Conservation (phyloP, 805 yeast genomes). For the Cephaloascus fragrans region DNA sequence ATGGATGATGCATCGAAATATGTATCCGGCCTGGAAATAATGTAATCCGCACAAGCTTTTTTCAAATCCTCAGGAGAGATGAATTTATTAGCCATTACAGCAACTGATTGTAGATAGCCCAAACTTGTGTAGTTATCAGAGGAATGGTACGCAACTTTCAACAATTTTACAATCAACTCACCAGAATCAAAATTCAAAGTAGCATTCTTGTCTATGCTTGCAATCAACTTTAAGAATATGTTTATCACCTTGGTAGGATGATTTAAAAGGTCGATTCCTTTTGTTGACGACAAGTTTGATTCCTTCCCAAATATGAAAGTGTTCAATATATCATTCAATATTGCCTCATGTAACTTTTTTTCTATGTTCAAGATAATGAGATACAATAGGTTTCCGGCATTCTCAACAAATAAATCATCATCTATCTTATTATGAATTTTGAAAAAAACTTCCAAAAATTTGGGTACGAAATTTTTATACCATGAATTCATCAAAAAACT, state of each 20-base stretch:
- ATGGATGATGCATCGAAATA: conserved; percentile 1
- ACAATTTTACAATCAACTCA: conserved; percentile 7
- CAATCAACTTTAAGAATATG: conserved; percentile 34
- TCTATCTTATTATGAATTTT: not conserved
- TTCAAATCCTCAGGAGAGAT: not conserved
- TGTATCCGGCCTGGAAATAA: not conserved
- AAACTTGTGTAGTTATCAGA: conserved; percentile 27
- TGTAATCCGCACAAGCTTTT: conserved; percentile 5
- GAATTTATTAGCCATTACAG: conserved; percentile 38
- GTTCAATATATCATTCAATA: conserved; percentile 25
- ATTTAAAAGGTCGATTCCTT: conserved; percentile 11
- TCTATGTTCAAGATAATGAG: conserved; percentile 28
- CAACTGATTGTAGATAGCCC: conserved; percentile 46
- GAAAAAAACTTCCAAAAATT: conserved; percentile 13
- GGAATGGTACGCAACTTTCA: conserved; percentile 5
- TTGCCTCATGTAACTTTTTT: conserved; percentile 30
- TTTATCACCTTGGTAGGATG: conserved; percentile 23
- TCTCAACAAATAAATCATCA: conserved; percentile 19
- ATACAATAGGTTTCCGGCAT: conserved; percentile 30
- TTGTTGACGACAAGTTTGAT: conserved; percentile 4
- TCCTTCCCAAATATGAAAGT: conserved; percentile 21
- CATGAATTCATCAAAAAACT: conserved; percentile 29
- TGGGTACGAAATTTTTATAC: conserved; percentile 32
- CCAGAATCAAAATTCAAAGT: not conserved
- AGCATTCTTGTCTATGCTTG: conserved; percentile 17